Evolutionary conservation across 768 basidiomycete species (phyloP).

Genomic region (Boletus fagicola): DNA sequence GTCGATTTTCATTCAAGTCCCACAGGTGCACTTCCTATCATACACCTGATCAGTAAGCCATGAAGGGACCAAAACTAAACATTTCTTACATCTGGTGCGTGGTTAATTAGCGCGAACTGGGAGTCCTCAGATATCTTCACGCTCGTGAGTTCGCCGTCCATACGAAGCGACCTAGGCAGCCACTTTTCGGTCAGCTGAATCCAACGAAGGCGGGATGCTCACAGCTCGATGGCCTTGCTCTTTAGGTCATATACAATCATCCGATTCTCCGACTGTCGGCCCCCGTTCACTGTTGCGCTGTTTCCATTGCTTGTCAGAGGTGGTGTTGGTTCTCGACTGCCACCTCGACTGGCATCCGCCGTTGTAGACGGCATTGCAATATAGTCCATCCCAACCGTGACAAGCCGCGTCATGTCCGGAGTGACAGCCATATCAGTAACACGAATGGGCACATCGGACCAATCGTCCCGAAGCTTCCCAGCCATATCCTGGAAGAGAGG

Average conservation of each 20-base stretch:
- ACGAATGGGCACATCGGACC: constrained; percentile 71
- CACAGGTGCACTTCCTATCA: constrained; percentile 85
- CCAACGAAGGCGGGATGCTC: constrained; percentile 33
- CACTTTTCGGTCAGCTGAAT: constrained; percentile 8
- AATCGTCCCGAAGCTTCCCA: constrained; percentile 69
- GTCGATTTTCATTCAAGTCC: constrained; percentile 67
- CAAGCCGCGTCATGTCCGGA: constrained; percentile 77
- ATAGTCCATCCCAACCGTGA: constrained; percentile 77
- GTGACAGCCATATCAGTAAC: constrained; percentile 85
- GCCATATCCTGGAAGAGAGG: constrained; percentile 56
- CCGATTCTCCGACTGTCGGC: constrained; percentile 49
- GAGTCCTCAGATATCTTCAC: constrained; percentile 86
- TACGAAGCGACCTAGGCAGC: constrained; percentile 51
- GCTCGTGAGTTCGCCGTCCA: constrained; percentile 83
- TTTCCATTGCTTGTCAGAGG: constrained; percentile 35
- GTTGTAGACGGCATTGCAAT: constrained; percentile 23
- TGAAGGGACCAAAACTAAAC: neutral
- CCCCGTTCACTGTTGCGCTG: constrained; percentile 32
- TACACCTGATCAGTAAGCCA: constrained; percentile 10
- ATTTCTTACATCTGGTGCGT: constrained; percentile 75
- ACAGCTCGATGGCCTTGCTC: constrained; percentile 69
- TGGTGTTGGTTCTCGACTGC: constrained; percentile 36
- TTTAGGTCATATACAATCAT: constrained; percentile 77
- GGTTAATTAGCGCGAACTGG: constrained; percentile 81
- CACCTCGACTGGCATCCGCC: constrained; percentile 26